phyloP scores from a whole-genome alignment of 2,329 filamentous ascomycete genomes.

The Alternaria burnsii region DNA sequence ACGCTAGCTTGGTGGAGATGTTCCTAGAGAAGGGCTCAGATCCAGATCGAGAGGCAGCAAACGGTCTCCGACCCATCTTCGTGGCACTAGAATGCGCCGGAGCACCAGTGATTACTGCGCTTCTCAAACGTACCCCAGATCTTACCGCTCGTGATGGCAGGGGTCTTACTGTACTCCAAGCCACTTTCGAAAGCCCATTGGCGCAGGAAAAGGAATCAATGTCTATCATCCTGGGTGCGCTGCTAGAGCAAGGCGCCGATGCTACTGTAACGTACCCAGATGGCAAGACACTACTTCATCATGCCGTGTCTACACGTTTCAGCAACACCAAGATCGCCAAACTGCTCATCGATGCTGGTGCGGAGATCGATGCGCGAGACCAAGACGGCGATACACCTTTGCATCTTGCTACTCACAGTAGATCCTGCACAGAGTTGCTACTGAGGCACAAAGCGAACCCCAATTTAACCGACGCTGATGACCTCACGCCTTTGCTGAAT shows the following conservation, averaged over 20 bases:
- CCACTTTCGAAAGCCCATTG: conserved; percentile 33
- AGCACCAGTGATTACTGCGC: conserved; percentile 34
- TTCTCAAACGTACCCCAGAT: conserved; percentile 41
- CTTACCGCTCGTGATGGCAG: conserved; percentile 33
- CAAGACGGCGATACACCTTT: conserved; percentile 37
- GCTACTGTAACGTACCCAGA: conserved; percentile 32
- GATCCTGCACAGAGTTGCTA: conserved; percentile 35
- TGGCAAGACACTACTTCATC: conserved; percentile 44
- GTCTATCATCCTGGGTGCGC: conserved; percentile 29
- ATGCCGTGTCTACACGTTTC: conserved; percentile 26
- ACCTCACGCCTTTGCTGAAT: conserved; percentile 35
- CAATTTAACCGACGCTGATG: conserved; percentile 25
- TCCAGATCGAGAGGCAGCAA: conserved; percentile 35
- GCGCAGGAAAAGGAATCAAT: conserved; percentile 36
- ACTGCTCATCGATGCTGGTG: conserved; percentile 33
- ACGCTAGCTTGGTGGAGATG: conserved; percentile 38
- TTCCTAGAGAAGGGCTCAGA: conserved; percentile 44
- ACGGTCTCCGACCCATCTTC: conserved; percentile 39
- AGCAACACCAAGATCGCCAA: conserved; percentile 31
- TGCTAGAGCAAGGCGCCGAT: conserved; percentile 39
- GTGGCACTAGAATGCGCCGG: conserved; percentile 39
- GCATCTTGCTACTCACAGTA: conserved; percentile 35
- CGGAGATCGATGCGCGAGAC: conserved; percentile 35
- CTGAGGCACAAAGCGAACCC: conserved; percentile 34
- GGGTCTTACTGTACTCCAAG: conserved; percentile 38